Evolutionary conservation across 441 rosid species (phyloP).

Genomic region (Euphorbia celastroides): DNA sequence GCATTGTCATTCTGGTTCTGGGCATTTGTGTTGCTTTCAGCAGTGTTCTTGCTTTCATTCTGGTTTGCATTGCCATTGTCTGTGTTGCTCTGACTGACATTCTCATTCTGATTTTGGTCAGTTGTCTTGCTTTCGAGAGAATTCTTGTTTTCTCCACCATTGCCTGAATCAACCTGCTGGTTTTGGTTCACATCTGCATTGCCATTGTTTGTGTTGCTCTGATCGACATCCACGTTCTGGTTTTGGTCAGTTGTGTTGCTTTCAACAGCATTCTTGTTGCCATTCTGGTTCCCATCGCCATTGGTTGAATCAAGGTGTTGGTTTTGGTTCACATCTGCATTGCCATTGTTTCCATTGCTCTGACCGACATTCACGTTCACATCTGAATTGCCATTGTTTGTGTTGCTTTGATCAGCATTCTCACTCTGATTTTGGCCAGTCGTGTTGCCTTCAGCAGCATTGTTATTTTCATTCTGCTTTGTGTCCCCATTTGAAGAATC

Average conservation of each 20-base stretch:
- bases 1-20: too few species aligned
- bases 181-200: conserved; percentile 19
- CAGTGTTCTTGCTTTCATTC: conserved; percentile 1
- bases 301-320: conserved; percentile 4
- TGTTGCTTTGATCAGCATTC: conserved; percentile 9
- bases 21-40: too few species aligned
- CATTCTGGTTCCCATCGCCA: too few species aligned
- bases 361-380: too few species aligned
- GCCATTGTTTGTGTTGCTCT: too few species aligned
- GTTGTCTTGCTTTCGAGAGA: not conserved
- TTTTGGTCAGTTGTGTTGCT: conserved; percentile 8
- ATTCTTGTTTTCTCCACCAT: conserved; percentile 13
- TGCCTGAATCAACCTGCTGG: conserved; percentile 7
- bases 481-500: too few species aligned
- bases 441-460: not conserved
- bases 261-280: not conserved
- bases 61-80: not conserved
- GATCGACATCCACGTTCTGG: not conserved
- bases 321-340: conserved; percentile 18
- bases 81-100: conserved; percentile 1
- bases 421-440: conserved; percentile 6
- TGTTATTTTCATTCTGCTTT: not conserved
- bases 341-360: too few species aligned
- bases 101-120: conserved; percentile 13
- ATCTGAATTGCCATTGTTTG: too few species aligned